These are phyloP conservation scores for Chenopodium berlandieri DNA, from an alignment of 148 eudicot genomes.

Conservation along the genomic window DNA sequence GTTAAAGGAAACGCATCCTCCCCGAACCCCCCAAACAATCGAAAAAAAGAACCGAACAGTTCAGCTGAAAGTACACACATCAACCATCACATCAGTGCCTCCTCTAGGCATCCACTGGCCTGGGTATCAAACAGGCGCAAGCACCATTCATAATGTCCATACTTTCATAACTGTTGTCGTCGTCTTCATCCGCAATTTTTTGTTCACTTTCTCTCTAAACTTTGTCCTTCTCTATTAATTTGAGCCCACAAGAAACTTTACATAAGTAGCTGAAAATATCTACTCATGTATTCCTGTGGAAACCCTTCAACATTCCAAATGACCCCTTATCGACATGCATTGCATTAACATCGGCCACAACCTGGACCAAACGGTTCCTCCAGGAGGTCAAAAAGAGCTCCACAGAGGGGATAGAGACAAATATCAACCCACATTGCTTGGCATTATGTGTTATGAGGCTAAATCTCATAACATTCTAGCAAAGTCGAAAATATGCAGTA, in stretches of 20 bases:
- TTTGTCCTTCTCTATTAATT: not conserved
- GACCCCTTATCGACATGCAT: not conserved
- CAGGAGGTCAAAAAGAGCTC: not conserved
- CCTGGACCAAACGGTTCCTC: not conserved
- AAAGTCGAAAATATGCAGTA: not conserved
- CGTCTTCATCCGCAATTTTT: not conserved
- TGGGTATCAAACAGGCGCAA: not conserved
- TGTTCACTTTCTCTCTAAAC: not conserved
- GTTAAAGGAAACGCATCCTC: not conserved
- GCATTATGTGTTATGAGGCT: not conserved
- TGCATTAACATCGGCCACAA: not conserved
- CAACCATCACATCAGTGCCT: not conserved
- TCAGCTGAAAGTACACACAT: not conserved
- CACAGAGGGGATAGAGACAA: not conserved
- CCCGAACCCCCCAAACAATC: not conserved
- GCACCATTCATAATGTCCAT: not conserved
- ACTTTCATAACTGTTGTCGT: not conserved
- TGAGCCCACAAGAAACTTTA: conserved; percentile 7
- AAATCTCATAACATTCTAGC: not conserved
- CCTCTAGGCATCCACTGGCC: not conserved
- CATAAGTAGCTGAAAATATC: conserved; percentile 3
- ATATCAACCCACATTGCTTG: not conserved
- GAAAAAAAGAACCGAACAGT: not conserved
- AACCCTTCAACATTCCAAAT: conserved; percentile 1
- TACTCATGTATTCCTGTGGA: not conserved